Base-by-base conservation (phyloP, 148 eudicot genomes). In the Camellia lanceoleosa region DNA sequence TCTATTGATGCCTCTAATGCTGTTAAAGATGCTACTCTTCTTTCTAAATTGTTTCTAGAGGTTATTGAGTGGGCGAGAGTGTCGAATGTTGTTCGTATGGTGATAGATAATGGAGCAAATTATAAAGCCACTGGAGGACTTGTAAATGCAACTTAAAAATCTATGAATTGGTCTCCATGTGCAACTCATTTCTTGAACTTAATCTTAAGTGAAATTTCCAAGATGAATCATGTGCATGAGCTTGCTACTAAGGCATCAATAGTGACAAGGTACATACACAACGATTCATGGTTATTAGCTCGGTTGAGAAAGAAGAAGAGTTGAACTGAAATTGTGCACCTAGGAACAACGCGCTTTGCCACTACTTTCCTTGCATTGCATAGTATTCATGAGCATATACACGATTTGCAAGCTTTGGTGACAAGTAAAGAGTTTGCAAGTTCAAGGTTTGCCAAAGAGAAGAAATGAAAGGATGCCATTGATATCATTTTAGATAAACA, bases 301-400 rank as follows among this genome's bases (percentile, higher is more conserved):
- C 62, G 60, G 71, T 73, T 80, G 41, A 80, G 82, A 42, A 80
- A 49, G 1, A 20, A 51, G 20, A 1, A 1, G 12, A 71, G 47
- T 14, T 79, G 81, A 76, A 79, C 4, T 6, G 81, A 71, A 65
- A 71, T 70, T 58, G 64, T 79, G 7, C 68, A 46, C 19, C 81
- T 76, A 18, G 69, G 56, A 11, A 58, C 11, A 9, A 79, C 81
- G n/a, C 44, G 68, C 1, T 73, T 80, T 63, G 77, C 58, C 2
- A 72, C 77, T 41, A 72, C 61, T 5, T 72, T 80, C 12, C 73
- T 63, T 23, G 42, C 78, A 14, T 68, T 68, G 46, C 4, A 68
- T 14, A 68, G 46, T 30, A 13, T 68, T 30, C 23, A 30, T 68
- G 8, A 68, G 20, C 72, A 68, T 38, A 68, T 14, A 49, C 72